Conservation (phyloP, 75 land plant species). For the Cupressus sempervirens region DNA sequence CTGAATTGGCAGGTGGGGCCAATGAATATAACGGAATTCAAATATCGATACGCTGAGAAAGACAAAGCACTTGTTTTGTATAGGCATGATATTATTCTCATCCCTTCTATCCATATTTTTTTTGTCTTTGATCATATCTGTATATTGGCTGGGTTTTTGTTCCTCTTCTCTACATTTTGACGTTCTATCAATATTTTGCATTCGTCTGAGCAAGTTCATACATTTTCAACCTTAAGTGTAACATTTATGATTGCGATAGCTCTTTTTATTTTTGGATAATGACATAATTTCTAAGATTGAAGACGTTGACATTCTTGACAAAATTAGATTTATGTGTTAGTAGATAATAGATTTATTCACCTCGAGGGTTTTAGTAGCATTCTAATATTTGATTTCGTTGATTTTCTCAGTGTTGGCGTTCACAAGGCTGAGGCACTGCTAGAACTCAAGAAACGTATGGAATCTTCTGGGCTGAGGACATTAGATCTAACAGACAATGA, state of each 20-base stretch:
- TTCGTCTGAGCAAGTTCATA: not conserved
- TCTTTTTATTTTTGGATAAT: not conserved
- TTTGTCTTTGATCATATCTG: not conserved
- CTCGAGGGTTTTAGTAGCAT: not conserved
- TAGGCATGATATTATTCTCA: slow-evolving; percentile 23
- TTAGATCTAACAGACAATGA: slow-evolving; percentile 33
- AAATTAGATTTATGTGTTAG: not conserved
- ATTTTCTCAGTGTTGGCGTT: slow-evolving; percentile 28
- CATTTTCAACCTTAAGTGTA: not conserved
- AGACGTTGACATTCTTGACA: not conserved
- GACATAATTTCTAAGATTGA: not conserved
- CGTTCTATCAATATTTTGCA: not conserved
- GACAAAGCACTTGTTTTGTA: slow-evolving; percentile 48
- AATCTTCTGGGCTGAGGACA: slow-evolving; percentile 16
- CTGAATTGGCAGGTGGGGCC: slow-evolving; percentile 33
- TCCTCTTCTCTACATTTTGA: not conserved
- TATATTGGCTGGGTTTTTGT: not conserved
- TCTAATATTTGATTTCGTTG: slow-evolving; percentile 11
- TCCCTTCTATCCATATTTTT: not conserved
- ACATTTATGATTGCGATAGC: not conserved
- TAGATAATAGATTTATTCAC: not conserved
- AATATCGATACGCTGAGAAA: slow-evolving; percentile 31
- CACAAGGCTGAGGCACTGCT: slow-evolving; percentile 29
- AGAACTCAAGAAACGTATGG: slow-evolving; percentile 20
- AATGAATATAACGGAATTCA: slow-evolving; percentile 54